Base-by-base conservation (phyloP, 805 yeast species). In the Lipomyces spencermartinsiae region DNA sequence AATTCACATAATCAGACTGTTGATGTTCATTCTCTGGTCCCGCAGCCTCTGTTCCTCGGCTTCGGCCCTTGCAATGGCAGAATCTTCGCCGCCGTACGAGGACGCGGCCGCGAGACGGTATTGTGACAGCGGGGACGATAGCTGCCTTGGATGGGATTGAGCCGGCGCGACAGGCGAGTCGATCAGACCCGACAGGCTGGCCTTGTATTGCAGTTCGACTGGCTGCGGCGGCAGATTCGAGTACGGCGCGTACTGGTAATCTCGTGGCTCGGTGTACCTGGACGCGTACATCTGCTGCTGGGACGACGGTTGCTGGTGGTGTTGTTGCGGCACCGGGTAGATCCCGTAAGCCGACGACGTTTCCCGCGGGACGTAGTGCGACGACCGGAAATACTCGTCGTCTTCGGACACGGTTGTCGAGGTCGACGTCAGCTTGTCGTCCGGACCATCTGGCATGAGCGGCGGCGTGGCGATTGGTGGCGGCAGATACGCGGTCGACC, bases 1-100 rank as follows among this genome's bases (percentile, higher is more conserved):
- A 43, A 43, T 1, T 62, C 39, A 67, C 68, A 64, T 61, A 51
- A 67, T 37, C 68, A 67, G 33, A 35, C 68, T 62, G 53, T 67
- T 67, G 61, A 67, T 67, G 51, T 67, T 67, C 70, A 67, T 67
- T 51, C 70, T 53, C 61, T 61, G 65, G 16, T 67, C 70, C n/a
- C 70, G 67, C 33, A 67, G 29, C 46, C 64, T 58, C 57, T 61
- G 67, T 58, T 64, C 66, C 61, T 67, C 70, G 34, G 64, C 70
- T 34, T 65, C 69, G 37, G 64, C 64, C 19, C 33, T 53, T 25
- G 29, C n/a, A 34, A 31, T 6, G 19, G 57, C 57, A 10, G 57
- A 6, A 14, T 25, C 58, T 34, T 31, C 58, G 43, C 2, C 8
- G 12, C 19, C 37, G 19, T 43, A 43, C 49, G 22, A 16, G n/a